Percentiles rank a stretch among this genome's conserved stretches.
Evolutionary conservation across 805 yeast species (phyloP).

Genomic region (Ogataea henricii): DNA sequence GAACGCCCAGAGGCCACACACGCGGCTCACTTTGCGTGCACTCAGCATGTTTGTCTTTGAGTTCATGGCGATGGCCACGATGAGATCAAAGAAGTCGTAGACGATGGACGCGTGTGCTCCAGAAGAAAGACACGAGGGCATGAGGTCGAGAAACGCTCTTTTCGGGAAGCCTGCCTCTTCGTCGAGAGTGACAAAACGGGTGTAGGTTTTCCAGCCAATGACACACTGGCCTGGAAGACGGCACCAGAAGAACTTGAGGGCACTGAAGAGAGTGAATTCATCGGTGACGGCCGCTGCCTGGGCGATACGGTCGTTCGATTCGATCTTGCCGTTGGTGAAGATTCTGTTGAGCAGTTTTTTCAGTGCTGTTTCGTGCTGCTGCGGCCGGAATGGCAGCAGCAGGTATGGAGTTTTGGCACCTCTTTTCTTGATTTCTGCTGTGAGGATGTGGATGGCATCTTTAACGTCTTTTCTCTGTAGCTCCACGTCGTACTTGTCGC

Average conservation of each 20-base stretch:
- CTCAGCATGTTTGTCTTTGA: constrained; percentile 76
- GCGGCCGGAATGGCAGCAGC: constrained; percentile 76
- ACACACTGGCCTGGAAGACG: constrained; percentile 77
- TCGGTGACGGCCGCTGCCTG: constrained; percentile 54
- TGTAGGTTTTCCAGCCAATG: constrained; percentile 84
- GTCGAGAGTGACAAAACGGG: constrained; percentile 66
- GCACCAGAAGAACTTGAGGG: constrained; percentile 84
- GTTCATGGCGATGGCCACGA: constrained; percentile 76
- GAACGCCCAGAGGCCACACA: constrained; percentile 92
- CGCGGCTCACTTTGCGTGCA: constrained; percentile 75
- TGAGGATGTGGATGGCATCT: constrained; percentile 66
- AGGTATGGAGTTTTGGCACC: constrained; percentile 75
- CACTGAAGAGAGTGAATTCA: constrained; percentile 70
- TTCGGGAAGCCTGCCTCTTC: constrained; percentile 65
- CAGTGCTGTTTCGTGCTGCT: constrained; percentile 60
- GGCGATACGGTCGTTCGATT: constrained; percentile 42
- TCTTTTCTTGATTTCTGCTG: constrained; percentile 68
- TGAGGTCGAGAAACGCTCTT: constrained; percentile 72
- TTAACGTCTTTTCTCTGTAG: constrained; percentile 68
- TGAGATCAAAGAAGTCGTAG: constrained; percentile 80
- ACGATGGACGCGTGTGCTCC: constrained; percentile 90
- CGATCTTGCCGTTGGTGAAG: constrained; percentile 55
- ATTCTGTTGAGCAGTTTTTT: constrained; percentile 56
- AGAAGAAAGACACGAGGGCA: constrained; percentile 82
- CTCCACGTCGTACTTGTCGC: constrained; percentile 36